Base-by-base conservation (phyloP, 2,329 filamentous ascomycete genomes). In the Penicillium sp. region DNA sequence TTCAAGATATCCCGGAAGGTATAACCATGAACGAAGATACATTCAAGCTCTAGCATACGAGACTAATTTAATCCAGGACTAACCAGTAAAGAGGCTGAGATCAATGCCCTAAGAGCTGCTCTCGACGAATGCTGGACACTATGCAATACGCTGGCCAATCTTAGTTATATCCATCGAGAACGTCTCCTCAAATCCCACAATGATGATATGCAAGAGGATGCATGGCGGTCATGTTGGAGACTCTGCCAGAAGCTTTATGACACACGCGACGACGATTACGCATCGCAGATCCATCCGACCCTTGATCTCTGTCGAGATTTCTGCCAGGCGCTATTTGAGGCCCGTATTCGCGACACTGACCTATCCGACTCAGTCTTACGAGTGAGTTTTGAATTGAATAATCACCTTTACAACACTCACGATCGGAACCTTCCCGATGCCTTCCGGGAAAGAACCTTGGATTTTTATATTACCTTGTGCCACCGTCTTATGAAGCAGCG, bases 401-500 rank as follows among this genome's bases (percentile, higher is more conserved):
- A 96, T 65, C 92, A 97, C 71, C 80, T 97, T 2, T 97, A 93
- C 76, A 96, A 93, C 68, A 92, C 91, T 1, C 91, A 96, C 66
- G 91, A 96, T 69, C 85, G 88, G 32, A 87, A 84, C 52, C 78
- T 97, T 4, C 93, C 92, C 0, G 90, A 95, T 65, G 85, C 88
- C 0, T 97, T 97, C 69, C 84, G 88, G 50, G 92, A 97, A 72
- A 82, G 92, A 55, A 97, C 93, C 0, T 74, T 97, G 54, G 93
- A 97, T 66, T 97, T 97, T 65, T 97, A 97, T 67, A 88, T 96
- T 62, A 96, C 93, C 0, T 74, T 97, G 3, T 97, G 93, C 67
- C 93, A 97, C 72, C 86, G 93, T 38, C 76, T 97, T n/a, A 97
- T 97, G 91, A 97, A 96, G 72, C 91, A 96, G 72, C 84, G 90